Base-by-base conservation (phyloP, 1,284 basidiomycete species). In the Ustanciosporium gigantosporum region DNA sequence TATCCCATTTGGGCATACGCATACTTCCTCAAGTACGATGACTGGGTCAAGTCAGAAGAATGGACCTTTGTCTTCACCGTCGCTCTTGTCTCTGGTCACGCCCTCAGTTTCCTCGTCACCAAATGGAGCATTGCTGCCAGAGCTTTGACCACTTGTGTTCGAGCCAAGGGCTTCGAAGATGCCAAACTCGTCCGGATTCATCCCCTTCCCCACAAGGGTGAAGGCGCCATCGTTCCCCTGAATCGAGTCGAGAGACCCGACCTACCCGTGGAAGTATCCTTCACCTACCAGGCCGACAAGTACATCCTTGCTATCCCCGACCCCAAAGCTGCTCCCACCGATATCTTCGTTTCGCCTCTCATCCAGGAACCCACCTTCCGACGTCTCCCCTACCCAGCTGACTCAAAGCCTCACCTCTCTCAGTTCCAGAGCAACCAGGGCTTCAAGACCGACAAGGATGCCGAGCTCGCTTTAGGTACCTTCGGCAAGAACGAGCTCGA, bases 271-370 rank as follows among this genome's bases (percentile, higher is more conserved):
- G 41, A 85, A 86, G 89, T 89, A 78, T 89, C 88, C 15, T 97
- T 99, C 83, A 88, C 84, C 78, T 98, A 97, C 79, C 93, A 98
- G 79, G 87, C 89, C 45, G 94, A 99, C 81, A 92, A 90, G 39
- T 98, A 96, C 78, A 85, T 90, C 46, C 85, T 88, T 37, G 81
- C 84, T 34, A 81, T 83, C 13, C 74, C 74, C 5, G 73, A 77
- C 45, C 46, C 69, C 5, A 49, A 51, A n/a, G 74, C 75, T 19
- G 47, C 70, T 3, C 39, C 62, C 19, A 68, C 70, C 21, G 61
- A 67, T 31, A 66, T 76, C 41, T 65, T 64, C 17, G 43, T 58
- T 25, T 76, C 75, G 34, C 62, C 74, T 6, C 46, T 68, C 29
- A 64, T 77, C 16, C 65, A 81, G 19, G 82, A 83, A 0, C 85